Evolutionary conservation across 768 basidiomycete species (phyloP).

Genomic region (Pisolithus marmoratus): DNA sequence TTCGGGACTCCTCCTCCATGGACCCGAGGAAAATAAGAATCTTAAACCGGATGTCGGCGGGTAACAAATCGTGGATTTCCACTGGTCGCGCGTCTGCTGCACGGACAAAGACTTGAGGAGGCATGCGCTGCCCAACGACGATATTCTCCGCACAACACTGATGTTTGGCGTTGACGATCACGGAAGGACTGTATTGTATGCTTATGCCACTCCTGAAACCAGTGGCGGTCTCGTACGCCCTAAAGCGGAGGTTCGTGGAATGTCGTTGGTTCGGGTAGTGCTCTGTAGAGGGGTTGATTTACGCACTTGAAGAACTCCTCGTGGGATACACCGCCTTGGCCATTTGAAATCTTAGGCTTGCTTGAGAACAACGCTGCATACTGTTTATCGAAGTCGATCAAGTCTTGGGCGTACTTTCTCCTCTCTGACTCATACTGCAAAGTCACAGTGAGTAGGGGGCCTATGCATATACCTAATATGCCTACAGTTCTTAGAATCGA

Average conservation of each 20-base stretch:
- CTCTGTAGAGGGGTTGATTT: neutral
- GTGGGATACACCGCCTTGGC: conserved; percentile 29
- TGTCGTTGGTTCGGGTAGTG: neutral
- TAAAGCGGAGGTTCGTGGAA: conserved; percentile 9
- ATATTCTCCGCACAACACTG: too few species aligned
- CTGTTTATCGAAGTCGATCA: conserved; percentile 66
- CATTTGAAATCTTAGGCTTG: conserved; percentile 48
- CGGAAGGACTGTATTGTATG: too few species aligned
- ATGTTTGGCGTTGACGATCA: too few species aligned
- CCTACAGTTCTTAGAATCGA: conserved; percentile 38
- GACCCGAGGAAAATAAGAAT: too few species aligned
- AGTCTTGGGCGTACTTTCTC: conserved; percentile 60
- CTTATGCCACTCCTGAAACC: conserved; percentile 15
- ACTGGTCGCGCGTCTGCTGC: too few species aligned
- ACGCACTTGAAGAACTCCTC: conserved; percentile 32
- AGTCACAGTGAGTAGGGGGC: neutral
- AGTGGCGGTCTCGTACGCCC: conserved; percentile 33
- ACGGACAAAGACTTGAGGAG: too few species aligned
- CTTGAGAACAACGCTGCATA: conserved; percentile 63
- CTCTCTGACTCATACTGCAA: conserved; percentile 67
- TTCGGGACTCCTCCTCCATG: too few species aligned
- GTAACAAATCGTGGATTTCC: too few species aligned
- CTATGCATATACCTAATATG: neutral
- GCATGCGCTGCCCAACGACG: too few species aligned
- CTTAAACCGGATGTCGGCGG: too few species aligned